A percentile compares a stretch with the other conserved stretches of the same genome.
phyloP scores from a whole-genome alignment of 1,139 yeast genomes.

The Arxiozyma slooffiae region DNA sequence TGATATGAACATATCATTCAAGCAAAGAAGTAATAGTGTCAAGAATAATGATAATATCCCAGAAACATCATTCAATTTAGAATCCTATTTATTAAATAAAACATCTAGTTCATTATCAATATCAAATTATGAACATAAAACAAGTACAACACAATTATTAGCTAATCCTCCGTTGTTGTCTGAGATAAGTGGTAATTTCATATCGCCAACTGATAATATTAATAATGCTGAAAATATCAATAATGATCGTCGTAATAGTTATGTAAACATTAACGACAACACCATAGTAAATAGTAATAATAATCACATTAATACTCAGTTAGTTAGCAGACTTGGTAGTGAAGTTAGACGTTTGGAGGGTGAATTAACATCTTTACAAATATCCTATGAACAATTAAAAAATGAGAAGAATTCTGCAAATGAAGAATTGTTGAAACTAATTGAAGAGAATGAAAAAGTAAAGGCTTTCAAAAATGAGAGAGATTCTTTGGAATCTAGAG shows the following conservation, averaged over 20 bases:
- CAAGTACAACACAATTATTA: conserved; percentile 1
- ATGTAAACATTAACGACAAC: conserved; percentile 4
- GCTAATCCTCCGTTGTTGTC: background rate
- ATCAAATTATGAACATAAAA: background rate
- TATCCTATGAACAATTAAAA: conserved; percentile 47
- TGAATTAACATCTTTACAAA: conserved; percentile 57
- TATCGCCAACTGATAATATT: background rate
- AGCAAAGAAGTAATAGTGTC: background rate
- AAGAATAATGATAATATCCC: conserved; percentile 1
- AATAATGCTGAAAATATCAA: conserved; percentile 1
- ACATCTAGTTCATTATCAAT: conserved; percentile 4
- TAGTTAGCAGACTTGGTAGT: conserved; percentile 32
- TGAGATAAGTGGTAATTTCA: background rate
- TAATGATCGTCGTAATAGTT: conserved; percentile 1
- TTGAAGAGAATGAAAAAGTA: conserved; percentile 46
- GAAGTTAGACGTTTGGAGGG: conserved; percentile 72
- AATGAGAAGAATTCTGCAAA: conserved; percentile 59
- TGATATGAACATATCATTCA: background rate
- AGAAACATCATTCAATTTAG: background rate
- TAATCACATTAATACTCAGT: conserved; percentile 22
- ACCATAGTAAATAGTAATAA: background rate
- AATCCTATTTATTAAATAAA: conserved; percentile 2
- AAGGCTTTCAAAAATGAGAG: conserved; percentile 33
- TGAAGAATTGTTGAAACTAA: conserved; percentile 50
- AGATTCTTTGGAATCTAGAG: conserved; percentile 32